A percentile compares a stretch with the other conserved stretches of the same genome.
Evolutionary conservation across 2,329 filamentous ascomycete species (phyloP).

Genomic region (Leptographium wingfieldii): DNA sequence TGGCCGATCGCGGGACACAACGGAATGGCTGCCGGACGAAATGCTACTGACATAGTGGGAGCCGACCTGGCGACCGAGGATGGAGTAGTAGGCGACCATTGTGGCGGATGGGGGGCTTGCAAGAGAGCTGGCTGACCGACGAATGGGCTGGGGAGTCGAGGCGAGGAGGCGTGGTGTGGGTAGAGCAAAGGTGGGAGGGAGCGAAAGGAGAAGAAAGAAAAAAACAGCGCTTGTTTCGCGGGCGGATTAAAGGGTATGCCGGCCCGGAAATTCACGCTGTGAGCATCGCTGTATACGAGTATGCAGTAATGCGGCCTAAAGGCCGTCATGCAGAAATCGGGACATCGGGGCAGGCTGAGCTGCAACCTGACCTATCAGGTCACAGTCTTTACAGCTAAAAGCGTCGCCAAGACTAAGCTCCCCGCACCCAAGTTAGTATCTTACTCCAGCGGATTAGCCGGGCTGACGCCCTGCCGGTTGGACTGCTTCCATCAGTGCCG

Average conservation of each 20-base stretch:
- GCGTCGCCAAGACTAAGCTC: not conserved
- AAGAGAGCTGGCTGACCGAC: not conserved
- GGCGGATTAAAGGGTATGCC: constrained; percentile 1
- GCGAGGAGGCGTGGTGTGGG: not conserved
- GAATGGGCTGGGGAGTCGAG: not conserved
- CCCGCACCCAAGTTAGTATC: not conserved
- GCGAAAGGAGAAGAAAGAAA: not conserved
- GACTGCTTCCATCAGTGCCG: not conserved
- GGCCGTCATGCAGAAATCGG: not conserved
- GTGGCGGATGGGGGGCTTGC: constrained; percentile 12
- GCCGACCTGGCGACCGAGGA: constrained; percentile 47
- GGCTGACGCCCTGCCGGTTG: not conserved
- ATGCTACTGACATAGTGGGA: constrained; percentile 45
- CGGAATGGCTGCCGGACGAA: not conserved
- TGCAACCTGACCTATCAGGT: not conserved
- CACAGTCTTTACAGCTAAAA: not conserved
- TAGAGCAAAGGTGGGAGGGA: not conserved
- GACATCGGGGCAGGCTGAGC: too few species aligned
- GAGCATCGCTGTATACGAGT: not conserved
- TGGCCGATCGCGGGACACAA: not conserved
- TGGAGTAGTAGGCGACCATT: constrained; percentile 39
- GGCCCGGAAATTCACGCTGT: constrained; percentile 3
- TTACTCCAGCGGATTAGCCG: not conserved
- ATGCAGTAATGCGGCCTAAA: not conserved
- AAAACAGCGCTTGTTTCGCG: constrained; percentile 7